Percentiles rank a stretch among this genome's conserved stretches.
Conservation (phyloP, 1,284 basidiomycete species). For the Microbotryum lychnidis-dioicae region DNA sequence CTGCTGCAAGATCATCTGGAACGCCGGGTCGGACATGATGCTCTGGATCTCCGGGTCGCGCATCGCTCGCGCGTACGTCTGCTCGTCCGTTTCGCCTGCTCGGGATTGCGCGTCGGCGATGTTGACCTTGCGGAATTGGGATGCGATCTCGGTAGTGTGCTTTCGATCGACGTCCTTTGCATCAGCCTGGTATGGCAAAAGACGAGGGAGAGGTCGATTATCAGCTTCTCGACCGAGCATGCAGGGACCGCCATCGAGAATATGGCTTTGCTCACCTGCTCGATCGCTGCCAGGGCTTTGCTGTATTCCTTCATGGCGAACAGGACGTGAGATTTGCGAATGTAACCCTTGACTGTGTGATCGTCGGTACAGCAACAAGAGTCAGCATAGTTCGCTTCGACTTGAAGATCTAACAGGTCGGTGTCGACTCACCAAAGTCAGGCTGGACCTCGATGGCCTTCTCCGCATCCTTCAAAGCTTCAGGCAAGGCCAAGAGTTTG, state of each 20-base stretch:
- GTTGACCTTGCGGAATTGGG: conserved; percentile 69
- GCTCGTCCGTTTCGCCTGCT: conserved; percentile 80
- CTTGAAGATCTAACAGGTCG: not conserved
- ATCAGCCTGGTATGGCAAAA: conserved; percentile 46
- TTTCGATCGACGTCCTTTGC: conserved; percentile 68
- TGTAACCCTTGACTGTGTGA: conserved; percentile 76
- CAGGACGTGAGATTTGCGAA: conserved; percentile 83
- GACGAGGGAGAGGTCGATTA: not conserved
- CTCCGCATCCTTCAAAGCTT: conserved; percentile 92
- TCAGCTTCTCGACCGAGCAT: not conserved
- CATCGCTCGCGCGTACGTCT: conserved; percentile 90
- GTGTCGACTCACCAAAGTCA: conserved; percentile 55
- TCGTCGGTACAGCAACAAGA: not conserved
- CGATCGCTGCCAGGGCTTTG: conserved; percentile 71
- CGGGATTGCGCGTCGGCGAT: conserved; percentile 72
- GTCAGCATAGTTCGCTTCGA: not conserved
- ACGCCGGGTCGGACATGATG: conserved; percentile 78
- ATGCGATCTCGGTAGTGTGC: conserved; percentile 70
- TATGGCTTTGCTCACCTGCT: conserved; percentile 44
- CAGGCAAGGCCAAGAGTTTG: conserved; percentile 86
- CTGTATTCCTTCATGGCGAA: conserved; percentile 86
- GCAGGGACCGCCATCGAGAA: not conserved
- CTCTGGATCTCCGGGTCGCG: conserved; percentile 81
- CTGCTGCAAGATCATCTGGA: conserved; percentile 86
- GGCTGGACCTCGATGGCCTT: conserved; percentile 88